A percentile compares a stretch with the other conserved stretches of the same genome.
These are phyloP conservation scores for Nitzschia sp. DNA, from an alignment of 108 stramenopile genomes.

Conservation along the genomic window DNA sequence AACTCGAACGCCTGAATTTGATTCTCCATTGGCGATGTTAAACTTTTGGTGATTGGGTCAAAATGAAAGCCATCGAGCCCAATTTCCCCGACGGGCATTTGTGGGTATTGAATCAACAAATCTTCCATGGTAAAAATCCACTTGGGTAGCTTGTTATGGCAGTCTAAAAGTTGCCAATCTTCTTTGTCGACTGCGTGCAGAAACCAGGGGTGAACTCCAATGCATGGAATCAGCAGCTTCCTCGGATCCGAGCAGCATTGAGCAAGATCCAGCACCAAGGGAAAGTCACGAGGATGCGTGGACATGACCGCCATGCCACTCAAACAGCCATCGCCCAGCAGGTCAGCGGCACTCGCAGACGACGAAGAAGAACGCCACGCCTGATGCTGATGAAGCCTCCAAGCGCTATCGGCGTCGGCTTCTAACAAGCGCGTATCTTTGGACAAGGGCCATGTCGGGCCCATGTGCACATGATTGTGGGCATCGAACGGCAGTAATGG, in stretches of 20 bases:
- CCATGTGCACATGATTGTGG: conserved; percentile 85
- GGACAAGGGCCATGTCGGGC: conserved; percentile 40
- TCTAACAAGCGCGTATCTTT: too few relatives aligned
- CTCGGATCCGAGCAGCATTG: neutral
- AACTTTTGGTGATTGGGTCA: conserved; percentile 49
- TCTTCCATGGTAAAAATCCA: conserved; percentile 59
- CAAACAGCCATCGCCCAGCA: conserved; percentile 19
- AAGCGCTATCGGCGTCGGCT: too few relatives aligned
- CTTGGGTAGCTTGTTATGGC: conserved; percentile 17
- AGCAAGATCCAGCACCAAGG: conserved; percentile 32
- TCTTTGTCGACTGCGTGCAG: conserved; percentile 56
- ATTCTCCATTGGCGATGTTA: conserved; percentile 58
- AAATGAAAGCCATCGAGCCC: conserved; percentile 84
- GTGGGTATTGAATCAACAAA: conserved; percentile 41
- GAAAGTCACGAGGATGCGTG: conserved; percentile 85
- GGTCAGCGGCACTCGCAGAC: neutral
- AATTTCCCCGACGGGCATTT: conserved; percentile 82
- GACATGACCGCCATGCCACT: conserved; percentile 83
- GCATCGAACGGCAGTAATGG: conserved; percentile 67
- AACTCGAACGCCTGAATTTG: conserved; percentile 67
- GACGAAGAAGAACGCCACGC: too few relatives aligned
- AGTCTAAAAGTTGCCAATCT: conserved; percentile 26
- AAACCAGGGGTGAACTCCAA: conserved; percentile 90
- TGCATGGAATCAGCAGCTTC: conserved; percentile 61
- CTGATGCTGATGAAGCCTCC: too few relatives aligned